Evolutionary conservation across 1,284 basidiomycete genomes (phyloP), one percentile per base, ranked within the genome.

Genomic region (Peniophora sp.): DNA sequence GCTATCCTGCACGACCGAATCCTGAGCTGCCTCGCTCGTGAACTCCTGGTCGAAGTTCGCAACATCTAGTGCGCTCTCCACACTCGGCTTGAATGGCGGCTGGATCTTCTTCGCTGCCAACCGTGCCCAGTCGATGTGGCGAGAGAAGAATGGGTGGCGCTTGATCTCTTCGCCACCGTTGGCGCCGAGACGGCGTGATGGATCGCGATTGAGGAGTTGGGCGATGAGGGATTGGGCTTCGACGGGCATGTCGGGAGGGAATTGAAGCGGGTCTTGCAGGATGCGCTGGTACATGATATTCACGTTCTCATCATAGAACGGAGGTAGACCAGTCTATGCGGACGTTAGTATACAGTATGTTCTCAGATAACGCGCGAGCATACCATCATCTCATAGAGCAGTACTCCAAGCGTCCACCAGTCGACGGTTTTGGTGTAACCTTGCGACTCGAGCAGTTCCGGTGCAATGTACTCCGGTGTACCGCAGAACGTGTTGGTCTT

Each of bases 401-500:
- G 74, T 2, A 99, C 96, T 52, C 96, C 97, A 1, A 99, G 79
- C 1, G 96, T 99, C 96, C 96, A 99, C 96, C 96, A 99, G 66
- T 99, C 96, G 20, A 99, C 95, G 0, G 93, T 96, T 72, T 97
- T 97, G 27, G 95, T 97, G 70, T 99, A 99, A 3, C 96, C 96
- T 64, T 98, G 95, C 54, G 90, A 96, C 55, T 97, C 87, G 27
- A 99, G 73, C 35, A 99, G 77, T 64, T 99, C 96, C 0, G 96
- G 96, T 1, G 93, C 93, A 56, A 94, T 91, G 67, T 99, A 99
- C 68, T 99, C 96, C 2, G 96, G 96, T 3, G 96, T 99, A n/a
- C 96, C 96, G 64, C 96, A 99, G 76, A 99, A 99, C 2, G 96
- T 98, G 71, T 97, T 98, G 12, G 96, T 99, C 64, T 96, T 97